These are phyloP conservation scores for Clavispora santaluciae DNA, from an alignment of 805 yeast species.

Conservation along the genomic window DNA sequence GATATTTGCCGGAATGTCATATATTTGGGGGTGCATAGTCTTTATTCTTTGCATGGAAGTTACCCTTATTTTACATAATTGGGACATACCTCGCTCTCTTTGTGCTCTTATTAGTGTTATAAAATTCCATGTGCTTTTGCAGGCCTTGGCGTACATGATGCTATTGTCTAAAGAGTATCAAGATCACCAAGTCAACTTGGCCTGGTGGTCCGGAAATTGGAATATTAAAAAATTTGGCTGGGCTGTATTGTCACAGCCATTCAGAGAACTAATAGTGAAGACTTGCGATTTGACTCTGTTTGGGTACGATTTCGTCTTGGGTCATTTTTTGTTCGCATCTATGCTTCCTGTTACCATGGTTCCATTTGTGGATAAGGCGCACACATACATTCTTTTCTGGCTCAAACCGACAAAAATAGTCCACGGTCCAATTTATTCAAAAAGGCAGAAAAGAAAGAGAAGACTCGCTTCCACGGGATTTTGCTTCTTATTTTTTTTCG, in stretches of 20 bases:
- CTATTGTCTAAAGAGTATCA: constrained; percentile 39
- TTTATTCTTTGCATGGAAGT: constrained; percentile 33
- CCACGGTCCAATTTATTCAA: constrained; percentile 35
- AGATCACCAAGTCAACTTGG: constrained; percentile 36
- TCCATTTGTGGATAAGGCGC: constrained; percentile 47
- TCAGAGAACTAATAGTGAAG: constrained; percentile 44
- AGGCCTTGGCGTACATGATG: constrained; percentile 26
- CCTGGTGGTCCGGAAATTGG: constrained; percentile 58
- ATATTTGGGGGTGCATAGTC: constrained; percentile 28
- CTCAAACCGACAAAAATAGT: constrained; percentile 34
- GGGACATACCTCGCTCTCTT: constrained; percentile 34
- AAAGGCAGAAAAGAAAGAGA: constrained; percentile 31
- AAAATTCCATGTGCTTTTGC: constrained; percentile 32
- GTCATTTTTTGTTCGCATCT: constrained; percentile 37
- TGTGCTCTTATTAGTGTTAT: constrained; percentile 36
- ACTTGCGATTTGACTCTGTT: constrained; percentile 41
- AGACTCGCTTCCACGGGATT: constrained; percentile 36
- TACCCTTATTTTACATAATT: constrained; percentile 39
- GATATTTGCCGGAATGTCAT: constrained; percentile 38
- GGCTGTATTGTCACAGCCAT: constrained; percentile 37
- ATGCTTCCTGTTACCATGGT: constrained; percentile 39
- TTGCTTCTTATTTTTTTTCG: constrained; percentile 39
- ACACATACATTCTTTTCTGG: constrained; percentile 49
- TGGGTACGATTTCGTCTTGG: constrained; percentile 44
- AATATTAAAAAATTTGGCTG: constrained; percentile 33